phyloP scores from a whole-genome alignment of 2,329 filamentous ascomycete species.

The Sporothrix variecibatus region DNA sequence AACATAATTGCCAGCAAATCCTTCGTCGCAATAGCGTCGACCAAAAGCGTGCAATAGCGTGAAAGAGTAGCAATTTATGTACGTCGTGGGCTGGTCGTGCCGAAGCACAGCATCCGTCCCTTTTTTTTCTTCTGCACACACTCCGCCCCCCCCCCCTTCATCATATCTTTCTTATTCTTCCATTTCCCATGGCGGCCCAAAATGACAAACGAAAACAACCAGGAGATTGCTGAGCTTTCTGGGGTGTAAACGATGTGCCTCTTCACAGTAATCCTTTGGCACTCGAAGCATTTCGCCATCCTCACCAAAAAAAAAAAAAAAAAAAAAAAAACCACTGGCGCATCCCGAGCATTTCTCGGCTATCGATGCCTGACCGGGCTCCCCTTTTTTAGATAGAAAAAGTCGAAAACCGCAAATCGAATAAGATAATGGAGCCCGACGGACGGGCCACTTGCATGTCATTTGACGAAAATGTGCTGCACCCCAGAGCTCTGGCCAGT shows the following conservation, averaged over 20 bases:
- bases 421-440: neutral
- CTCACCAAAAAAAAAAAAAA: neutral
- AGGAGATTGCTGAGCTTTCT: neutral
- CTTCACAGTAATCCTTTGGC: too few species aligned
- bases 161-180: neutral
- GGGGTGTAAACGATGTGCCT: neutral
- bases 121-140: neutral
- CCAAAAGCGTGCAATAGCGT: neutral
- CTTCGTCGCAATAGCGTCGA: slow-evolving; percentile 6
- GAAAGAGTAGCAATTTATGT: neutral
- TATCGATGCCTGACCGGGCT: neutral
- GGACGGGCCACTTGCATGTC: neutral
- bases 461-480: neutral
- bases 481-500: neutral
- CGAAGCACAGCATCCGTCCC: neutral
- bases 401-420: neutral
- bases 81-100: neutral
- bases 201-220: neutral
- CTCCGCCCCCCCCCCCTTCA: neutral
- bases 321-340: neutral
- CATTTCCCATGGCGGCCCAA: neutral
- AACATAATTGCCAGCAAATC: slow-evolving; percentile 1
- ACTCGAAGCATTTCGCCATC: neutral
- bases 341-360: slow-evolving; percentile 4
- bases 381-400: neutral